Evolutionary conservation across 257 asterid species (phyloP).

Genomic region (Plantago major): DNA sequence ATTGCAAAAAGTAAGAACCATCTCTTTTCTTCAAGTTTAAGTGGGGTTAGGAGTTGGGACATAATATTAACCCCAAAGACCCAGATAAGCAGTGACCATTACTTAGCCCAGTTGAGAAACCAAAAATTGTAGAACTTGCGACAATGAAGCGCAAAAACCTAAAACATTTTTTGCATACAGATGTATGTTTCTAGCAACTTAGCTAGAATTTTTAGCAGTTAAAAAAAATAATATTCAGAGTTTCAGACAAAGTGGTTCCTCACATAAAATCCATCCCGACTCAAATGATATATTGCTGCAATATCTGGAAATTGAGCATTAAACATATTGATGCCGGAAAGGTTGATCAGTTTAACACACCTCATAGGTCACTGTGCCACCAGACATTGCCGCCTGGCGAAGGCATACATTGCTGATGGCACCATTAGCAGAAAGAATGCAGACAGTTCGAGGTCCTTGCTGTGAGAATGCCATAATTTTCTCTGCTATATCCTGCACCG

Average conservation of each 20-base stretch:
- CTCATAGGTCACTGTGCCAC: slow-evolving; percentile 82
- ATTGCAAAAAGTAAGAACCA: too few relatives aligned
- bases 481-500: slow-evolving; percentile 65
- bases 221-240: neutral
- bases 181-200: neutral
- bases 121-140: neutral
- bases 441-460: slow-evolving; percentile 90
- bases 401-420: slow-evolving; percentile 74
- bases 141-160: neutral
- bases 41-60: too few relatives aligned
- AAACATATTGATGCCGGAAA: neutral
- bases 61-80: too few relatives aligned
- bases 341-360: slow-evolving; percentile 29
- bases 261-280: neutral
- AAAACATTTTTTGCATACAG: neutral
- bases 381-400: slow-evolving; percentile 64
- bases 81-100: neutral
- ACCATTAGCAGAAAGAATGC: slow-evolving; percentile 84
- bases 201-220: neutral
- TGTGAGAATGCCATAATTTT: slow-evolving; percentile 74
- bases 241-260: too few relatives aligned
- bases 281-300: neutral
- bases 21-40: too few relatives aligned
- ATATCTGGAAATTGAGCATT: neutral
- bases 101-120: neutral